phyloP scores from a whole-genome alignment of 345 rosid genomes.

The Ceriops tagal region DNA sequence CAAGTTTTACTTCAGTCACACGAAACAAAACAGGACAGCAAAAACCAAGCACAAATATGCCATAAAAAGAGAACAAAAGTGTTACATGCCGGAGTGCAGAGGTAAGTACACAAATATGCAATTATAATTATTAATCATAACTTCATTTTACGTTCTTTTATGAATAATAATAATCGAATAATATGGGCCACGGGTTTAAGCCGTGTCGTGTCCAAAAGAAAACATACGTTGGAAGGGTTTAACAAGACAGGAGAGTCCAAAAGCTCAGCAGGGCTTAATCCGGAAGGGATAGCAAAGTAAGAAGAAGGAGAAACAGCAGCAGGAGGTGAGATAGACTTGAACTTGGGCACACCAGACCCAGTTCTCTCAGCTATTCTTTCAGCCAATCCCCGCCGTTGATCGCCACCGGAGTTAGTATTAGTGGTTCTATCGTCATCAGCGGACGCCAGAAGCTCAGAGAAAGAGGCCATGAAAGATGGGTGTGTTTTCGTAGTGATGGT shows the following conservation, averaged over 20 bases:
- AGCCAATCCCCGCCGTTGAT: conserved; percentile 22
- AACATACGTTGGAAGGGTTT: conserved; percentile 60
- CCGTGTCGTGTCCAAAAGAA: background rate
- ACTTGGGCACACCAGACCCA: conserved; percentile 76
- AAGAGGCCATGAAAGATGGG: conserved; percentile 31
- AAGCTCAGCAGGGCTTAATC: conserved; percentile 66
- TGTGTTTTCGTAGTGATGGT: conserved; percentile 26
- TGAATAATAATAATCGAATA: too few relatives aligned
- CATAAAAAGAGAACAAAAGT: background rate
- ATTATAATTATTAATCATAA: too few relatives aligned
- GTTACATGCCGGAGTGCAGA: too few relatives aligned
- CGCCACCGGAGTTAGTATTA: background rate
- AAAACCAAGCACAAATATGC: background rate
- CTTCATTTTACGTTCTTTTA: too few relatives aligned
- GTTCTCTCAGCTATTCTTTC: conserved; percentile 53
- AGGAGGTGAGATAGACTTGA: conserved; percentile 72
- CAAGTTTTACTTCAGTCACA: background rate
- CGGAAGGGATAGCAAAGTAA: conserved; percentile 76
- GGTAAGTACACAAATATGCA: background rate
- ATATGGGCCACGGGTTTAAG: too few relatives aligned
- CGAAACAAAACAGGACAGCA: too few relatives aligned
- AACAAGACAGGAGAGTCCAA: conserved; percentile 84
- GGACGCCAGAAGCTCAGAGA: conserved; percentile 53
- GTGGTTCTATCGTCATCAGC: conserved; percentile 26
- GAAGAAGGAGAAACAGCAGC: conserved; percentile 69